Base-by-base conservation (phyloP, 139 green algal genomes). In the Closterium sp. region DNA sequence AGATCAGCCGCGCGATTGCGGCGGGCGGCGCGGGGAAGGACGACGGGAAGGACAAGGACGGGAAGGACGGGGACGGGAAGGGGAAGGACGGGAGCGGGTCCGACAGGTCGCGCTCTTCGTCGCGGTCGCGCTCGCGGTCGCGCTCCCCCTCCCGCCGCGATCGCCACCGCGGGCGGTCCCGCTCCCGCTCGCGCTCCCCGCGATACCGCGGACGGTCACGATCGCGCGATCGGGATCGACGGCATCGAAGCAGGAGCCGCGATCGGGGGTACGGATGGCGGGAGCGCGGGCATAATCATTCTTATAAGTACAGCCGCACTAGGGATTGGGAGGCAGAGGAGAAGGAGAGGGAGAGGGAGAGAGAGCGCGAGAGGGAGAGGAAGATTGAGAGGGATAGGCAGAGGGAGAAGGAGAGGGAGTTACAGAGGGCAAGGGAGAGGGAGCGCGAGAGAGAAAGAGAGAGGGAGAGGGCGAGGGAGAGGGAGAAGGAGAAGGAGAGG, bases 1-100 rank as follows among this genome's bases (percentile, higher is more conserved):
- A 94, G 70, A 95, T 97, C 89, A 93, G 93, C 27, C 93, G 91
- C 86, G 90, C 95, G 93, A 31, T 85, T 13, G 89, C 79, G 27
- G 38, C 30, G 24, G 88, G 70, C 89, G 88, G 88, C 9, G 91
- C 17, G 21, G 89, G 89, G 21, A 70, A 87, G 22, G 89, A 31
- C n/a, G 70, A 91, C 30, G 85, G 28, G n/a, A 88, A 88, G 89
- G 32, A 90, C 0, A 31, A 91, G 89, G 89, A 92, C 6, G 38
- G 28, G 85, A 92, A 91, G 85, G 38, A 92, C 2, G 32, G 85
- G 17, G 17, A 79, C 31, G 24, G 30, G 88, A 93, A 93, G 30
- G 90, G 17, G 87, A 93, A 85, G 31, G 88, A 92, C 88, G 90
- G 87, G 86, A 86, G 86, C 87, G 86, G 29, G 42, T 79, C 31